Base-by-base conservation (phyloP, 371 early-diverging fungal species). In the Nematocida displodere region DNA sequence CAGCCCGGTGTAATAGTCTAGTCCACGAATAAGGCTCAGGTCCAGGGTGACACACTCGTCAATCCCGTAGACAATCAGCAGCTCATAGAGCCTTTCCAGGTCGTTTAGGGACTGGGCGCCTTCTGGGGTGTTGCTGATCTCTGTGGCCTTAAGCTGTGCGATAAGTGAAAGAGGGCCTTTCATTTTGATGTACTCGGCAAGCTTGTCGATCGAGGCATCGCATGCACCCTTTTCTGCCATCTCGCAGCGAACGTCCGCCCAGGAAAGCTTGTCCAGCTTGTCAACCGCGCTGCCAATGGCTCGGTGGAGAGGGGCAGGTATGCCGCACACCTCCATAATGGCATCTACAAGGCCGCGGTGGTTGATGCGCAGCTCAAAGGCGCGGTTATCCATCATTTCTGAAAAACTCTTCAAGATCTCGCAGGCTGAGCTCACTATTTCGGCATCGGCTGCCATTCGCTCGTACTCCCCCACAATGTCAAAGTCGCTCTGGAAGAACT, bases 1-100 rank as follows among this genome's bases (percentile, higher is more conserved):
- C 63, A 96, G 88, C 34, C 99, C 99, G 24, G 99, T 98, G 85
- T 98, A 98, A 82, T 98, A 98, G 81, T 95, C 96, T 52, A 96
- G 83, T 20, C 99, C 99, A 68, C 99, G 87, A 15, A 97, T 96
- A 76, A 98, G 86, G 71, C 89, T 89, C 54, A 98, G 85, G 84
- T 98, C 97, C 79, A 97, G 90, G 0, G 89, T 88, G 54, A 91
- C n/a, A 54, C 86, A 85, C 44, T 88, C 84, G 20, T 83, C 79
- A 24, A 93, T 87, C 7, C 87, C 87, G 76, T 91, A 89, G n/a
- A 91, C 85, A 29, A 87, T 87, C 59, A 93, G 85, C 85, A 91
- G 95, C 67, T 86, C 86, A 78, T 92, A 89, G 54, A 98, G 84
- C 37, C 88, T 77, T 33, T 83, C 80, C 91, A 97, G 90, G 54